A percentile compares a stretch with the other conserved stretches of the same genome.
These are phyloP conservation scores for Schoenoplectus tabernaemontani DNA, from an alignment of 202 grass and related monocot species.

Conservation along the genomic window DNA sequence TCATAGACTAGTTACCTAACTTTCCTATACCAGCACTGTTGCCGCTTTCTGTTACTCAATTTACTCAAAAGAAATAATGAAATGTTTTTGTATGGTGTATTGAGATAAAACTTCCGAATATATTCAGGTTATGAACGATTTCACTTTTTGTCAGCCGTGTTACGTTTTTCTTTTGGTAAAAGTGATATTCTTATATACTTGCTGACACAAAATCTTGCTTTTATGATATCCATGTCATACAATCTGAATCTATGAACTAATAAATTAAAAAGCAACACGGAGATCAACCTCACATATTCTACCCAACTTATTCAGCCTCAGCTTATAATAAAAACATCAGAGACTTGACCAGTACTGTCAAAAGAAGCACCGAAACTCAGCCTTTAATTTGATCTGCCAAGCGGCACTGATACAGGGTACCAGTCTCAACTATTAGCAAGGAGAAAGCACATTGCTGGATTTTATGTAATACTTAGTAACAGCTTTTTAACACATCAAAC, in stretches of 20 bases:
- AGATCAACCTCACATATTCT: too few relatives aligned
- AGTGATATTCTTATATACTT: too few relatives aligned
- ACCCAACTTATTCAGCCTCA: too few relatives aligned
- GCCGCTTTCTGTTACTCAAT: not conserved
- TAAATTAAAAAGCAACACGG: too few relatives aligned
- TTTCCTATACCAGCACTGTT: not conserved
- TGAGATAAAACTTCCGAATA: not conserved
- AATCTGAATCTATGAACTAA: too few relatives aligned
- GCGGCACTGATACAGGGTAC: not conserved
- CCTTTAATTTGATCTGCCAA: not conserved
- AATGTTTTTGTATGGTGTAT: not conserved
- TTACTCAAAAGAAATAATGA: not conserved
- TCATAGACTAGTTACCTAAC: not conserved
- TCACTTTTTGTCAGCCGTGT: not conserved
- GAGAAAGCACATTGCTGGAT: not conserved
- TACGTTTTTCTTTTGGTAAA: not conserved
- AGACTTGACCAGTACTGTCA: too few relatives aligned
- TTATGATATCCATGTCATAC: too few relatives aligned
- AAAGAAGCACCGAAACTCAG: not conserved
- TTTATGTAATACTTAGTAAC: not conserved
- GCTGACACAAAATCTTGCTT: too few relatives aligned
- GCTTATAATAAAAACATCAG: too few relatives aligned
- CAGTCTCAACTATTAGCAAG: not conserved
- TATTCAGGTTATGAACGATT: not conserved
- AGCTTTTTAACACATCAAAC: not conserved